A percentile compares a stretch with the other conserved stretches of the same genome.
phyloP scores from a whole-genome alignment of 2,329 filamentous ascomycete species.

The Fusarium nodosum region DNA sequence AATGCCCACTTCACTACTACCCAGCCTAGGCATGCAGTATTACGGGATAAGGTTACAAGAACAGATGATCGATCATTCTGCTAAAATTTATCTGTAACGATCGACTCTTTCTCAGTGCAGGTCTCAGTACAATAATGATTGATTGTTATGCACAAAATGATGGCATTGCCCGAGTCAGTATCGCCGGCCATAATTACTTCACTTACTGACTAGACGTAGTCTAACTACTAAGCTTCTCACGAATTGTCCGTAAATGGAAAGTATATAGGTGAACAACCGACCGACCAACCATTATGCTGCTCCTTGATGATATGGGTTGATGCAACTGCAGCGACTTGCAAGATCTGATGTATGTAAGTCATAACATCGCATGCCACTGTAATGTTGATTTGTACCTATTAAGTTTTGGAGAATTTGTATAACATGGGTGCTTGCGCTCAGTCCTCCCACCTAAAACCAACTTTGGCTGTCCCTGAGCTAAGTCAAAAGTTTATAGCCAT shows the following conservation, averaged over 20 bases:
- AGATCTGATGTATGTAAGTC: conserved; percentile 2
- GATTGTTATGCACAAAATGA: background rate
- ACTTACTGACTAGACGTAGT: conserved; percentile 11
- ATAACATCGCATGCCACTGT: background rate
- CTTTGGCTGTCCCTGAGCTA: conserved; percentile 25
- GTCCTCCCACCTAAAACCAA: conserved; percentile 26
- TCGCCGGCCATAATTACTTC: conserved; percentile 11
- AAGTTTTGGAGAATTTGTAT: background rate
- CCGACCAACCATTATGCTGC: background rate
- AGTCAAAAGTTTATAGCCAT: conserved; percentile 28
- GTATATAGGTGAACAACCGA: background rate
- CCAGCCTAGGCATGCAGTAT: background rate
- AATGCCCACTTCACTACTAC: background rate
- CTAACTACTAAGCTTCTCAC: conserved; percentile 26
- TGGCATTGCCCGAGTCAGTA: conserved; percentile 31
- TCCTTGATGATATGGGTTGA: background rate
- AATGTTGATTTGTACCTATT: background rate
- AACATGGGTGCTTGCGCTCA: conserved; percentile 18
- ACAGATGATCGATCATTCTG: background rate
- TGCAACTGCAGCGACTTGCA: background rate
- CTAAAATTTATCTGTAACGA: background rate
- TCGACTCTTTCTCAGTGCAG: background rate
- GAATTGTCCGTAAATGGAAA: conserved; percentile 28
- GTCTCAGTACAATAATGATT: background rate
- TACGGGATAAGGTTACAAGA: background rate